Base-by-base conservation (phyloP, 495 filamentous ascomycete genomes). In the Thermothielavioides terrestris region DNA sequence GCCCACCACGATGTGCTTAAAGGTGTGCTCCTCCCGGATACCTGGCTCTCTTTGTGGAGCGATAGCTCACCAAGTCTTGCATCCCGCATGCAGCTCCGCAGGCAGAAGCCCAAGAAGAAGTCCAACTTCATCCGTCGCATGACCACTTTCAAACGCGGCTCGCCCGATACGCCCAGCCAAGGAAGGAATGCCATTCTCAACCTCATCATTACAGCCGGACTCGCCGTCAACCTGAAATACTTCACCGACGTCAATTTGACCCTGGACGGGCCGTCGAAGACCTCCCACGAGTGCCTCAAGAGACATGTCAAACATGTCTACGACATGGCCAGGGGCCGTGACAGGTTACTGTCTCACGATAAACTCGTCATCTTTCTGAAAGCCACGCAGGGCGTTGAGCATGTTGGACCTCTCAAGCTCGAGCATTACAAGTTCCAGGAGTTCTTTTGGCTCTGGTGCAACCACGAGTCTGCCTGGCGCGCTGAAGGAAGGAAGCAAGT, bases 401-500 rank as follows among this genome's bases (percentile, higher is more conserved):
- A 27, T 2, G 31, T 53, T n/a, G 34, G 53, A 11, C 43, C 47
- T 30, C 50, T 65, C 27, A 54, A 61, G 6, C 44, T 56, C 26
- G 63, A 69, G 2, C 49, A 36, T 12, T 73, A 71, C 57, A 57
- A 32, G 9, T 69, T 73, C n/a, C 54, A 60, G 10, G 57, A 69
- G 20, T 76, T 76, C 48, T 65, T 73, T 22, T 68, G 63, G 44
- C 52, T 60, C 12, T 73, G 67, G 71, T 64, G 55, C 40, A 56
- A 59, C 49, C 50, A 60, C 1, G 50, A 60, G 6, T 63, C 59
- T 23, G 61, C 64, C 0, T 69, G 68, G 59, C 42, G 62, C 21
- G 68, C 66, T 12, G 54, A 62, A 15, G 62, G 56, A 31, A 55
- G 57, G 7, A 42, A 49, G 14, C 31, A 54, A 5, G 8, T 53